Evolutionary conservation across 192 early-diverging fungal genomes (phyloP).

Genomic region (Gonapodya sp.): DNA sequence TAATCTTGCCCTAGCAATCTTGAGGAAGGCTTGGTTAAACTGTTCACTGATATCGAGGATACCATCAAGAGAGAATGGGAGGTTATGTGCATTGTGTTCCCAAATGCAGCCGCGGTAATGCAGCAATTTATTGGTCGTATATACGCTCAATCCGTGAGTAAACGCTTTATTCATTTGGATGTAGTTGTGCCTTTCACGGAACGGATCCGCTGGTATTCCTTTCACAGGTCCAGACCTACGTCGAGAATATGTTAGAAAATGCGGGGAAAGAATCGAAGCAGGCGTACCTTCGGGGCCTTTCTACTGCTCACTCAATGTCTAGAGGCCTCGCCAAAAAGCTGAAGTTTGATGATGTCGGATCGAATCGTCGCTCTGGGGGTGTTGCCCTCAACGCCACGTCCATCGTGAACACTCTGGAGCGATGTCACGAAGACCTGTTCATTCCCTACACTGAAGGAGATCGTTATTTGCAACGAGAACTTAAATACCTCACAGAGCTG

Average conservation of each 20-base stretch:
- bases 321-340: slow-evolving; percentile 63
- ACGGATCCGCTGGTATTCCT: background rate
- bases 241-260: slow-evolving; percentile 66
- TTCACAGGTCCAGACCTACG: slow-evolving; percentile 71
- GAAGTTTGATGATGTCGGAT: slow-evolving; percentile 69
- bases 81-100: slow-evolving; percentile 88
- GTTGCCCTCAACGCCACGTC: slow-evolving; percentile 37
- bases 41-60: slow-evolving; percentile 76
- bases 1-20: background rate
- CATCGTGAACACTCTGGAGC: slow-evolving; percentile 65
- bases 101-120: slow-evolving; percentile 79
- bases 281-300: slow-evolving; percentile 68
- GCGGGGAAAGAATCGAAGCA: slow-evolving; percentile 64
- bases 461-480: slow-evolving; percentile 76
- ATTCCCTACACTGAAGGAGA: slow-evolving; percentile 85
- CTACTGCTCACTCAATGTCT: slow-evolving; percentile 63
- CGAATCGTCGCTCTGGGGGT: slow-evolving; percentile 24
- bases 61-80: slow-evolving; percentile 81
- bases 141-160: slow-evolving; percentile 84
- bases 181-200: too few relatives aligned
- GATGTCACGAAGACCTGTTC: slow-evolving; percentile 90
- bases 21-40: slow-evolving; percentile 17
- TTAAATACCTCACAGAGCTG: slow-evolving; percentile 54
- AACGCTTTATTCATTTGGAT: slow-evolving; percentile 10
- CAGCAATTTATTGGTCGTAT: slow-evolving; percentile 89